Evolutionary conservation across 441 rosid genomes (phyloP).

Genomic region (Euphorbia celastroides): DNA sequence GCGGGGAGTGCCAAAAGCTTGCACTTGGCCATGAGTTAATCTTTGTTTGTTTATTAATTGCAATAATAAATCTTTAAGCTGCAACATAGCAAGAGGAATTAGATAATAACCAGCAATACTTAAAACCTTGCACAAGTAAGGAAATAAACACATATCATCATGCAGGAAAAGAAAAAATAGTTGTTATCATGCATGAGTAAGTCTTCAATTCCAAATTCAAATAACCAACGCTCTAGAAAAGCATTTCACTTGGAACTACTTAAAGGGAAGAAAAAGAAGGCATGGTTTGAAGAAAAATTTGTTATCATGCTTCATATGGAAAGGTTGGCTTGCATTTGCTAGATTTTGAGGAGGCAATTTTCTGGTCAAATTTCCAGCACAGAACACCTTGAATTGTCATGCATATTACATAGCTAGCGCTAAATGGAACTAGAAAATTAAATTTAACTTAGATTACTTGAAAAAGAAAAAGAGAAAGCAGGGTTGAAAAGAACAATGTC

Average conservation of each 20-base stretch:
- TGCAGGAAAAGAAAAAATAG: conserved; percentile 15
- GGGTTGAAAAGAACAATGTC: conserved; percentile 15
- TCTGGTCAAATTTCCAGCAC: neutral
- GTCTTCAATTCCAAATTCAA: neutral
- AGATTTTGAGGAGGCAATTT: neutral
- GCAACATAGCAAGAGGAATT: too few relatives aligned
- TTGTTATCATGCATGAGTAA: conserved; percentile 2
- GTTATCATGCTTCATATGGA: neutral
- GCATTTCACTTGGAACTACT: neutral
- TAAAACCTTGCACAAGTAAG: too few relatives aligned
- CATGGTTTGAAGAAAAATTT: neutral
- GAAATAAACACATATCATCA: too few relatives aligned
- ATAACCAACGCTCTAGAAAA: neutral
- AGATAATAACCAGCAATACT: too few relatives aligned
- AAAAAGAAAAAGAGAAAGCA: neutral
- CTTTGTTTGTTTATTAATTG: too few relatives aligned
- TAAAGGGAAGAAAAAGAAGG: neutral
- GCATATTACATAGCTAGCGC: neutral
- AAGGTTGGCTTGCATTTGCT: neutral
- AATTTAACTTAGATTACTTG: neutral
- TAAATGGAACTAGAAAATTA: conserved; percentile 4
- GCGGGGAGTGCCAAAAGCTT: too few relatives aligned
- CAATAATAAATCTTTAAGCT: too few relatives aligned
- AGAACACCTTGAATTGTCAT: neutral
- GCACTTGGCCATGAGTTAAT: conserved; percentile 10